phyloP scores from a whole-genome alignment of 2,329 filamentous ascomycete species.

The Bipolaris cookei region DNA sequence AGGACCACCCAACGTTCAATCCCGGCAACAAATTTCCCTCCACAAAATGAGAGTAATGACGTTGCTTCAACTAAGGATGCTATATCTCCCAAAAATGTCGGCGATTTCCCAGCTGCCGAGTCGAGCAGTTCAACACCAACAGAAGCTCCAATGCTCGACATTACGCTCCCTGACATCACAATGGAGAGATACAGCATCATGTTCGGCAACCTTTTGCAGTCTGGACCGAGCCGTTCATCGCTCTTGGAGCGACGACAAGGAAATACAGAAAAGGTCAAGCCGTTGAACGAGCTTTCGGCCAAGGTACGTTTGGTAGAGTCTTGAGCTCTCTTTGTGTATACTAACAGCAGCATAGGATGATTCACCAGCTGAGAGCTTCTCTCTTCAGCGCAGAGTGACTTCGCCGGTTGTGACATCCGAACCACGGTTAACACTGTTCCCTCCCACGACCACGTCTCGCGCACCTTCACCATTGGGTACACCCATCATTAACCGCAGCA shows the following conservation, averaged over 20 bases:
- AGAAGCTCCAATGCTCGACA: conserved; percentile 60
- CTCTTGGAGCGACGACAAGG: conserved; percentile 47
- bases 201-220: conserved; percentile 77
- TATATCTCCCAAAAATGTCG: conserved; percentile 19
- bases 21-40: conserved; percentile 28
- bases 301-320: conserved; percentile 36
- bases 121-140: conserved; percentile 1
- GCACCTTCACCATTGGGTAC: conserved; percentile 36
- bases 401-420: conserved; percentile 29
- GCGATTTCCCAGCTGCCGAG: conserved; percentile 12
- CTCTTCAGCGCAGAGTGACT: conserved; percentile 40
- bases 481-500: conserved; percentile 25
- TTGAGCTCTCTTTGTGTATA: neutral
- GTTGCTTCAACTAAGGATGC: conserved; percentile 28
- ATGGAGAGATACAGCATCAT: conserved; percentile 94
- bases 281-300: conserved; percentile 38
- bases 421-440: conserved; percentile 44
- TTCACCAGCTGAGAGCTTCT: conserved; percentile 17
- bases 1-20: conserved; percentile 21
- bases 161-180: conserved; percentile 79
- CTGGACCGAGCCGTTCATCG: conserved; percentile 31
- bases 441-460: conserved; percentile 30
- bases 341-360: conserved; percentile 27
- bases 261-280: conserved; percentile 43
- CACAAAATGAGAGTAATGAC: conserved; percentile 13